These are phyloP conservation scores for Neoboletus subvelutipes DNA, from an alignment of 768 basidiomycete species.

Conservation along the genomic window DNA sequence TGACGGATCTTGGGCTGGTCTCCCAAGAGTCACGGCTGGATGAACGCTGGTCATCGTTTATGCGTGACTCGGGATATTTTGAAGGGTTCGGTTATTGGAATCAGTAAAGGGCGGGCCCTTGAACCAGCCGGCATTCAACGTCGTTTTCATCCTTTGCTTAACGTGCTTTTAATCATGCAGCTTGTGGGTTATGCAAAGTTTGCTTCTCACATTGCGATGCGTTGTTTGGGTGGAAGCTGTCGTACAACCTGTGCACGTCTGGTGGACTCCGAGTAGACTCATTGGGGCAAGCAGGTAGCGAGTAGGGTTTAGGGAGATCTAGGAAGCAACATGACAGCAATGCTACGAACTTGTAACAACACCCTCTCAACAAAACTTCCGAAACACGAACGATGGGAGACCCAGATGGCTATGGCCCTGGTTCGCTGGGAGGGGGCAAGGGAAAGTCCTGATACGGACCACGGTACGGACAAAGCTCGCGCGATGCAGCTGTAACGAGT, in stretches of 20 bases:
- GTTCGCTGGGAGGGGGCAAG: slow-evolving; percentile 3
- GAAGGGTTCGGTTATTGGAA: slow-evolving; percentile 34
- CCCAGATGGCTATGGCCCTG: not conserved
- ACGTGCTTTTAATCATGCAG: not conserved
- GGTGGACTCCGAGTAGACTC: not conserved
- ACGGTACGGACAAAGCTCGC: slow-evolving; percentile 5
- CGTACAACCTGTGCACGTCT: not conserved
- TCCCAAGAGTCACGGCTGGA: slow-evolving; percentile 45
- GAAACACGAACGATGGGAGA: not conserved
- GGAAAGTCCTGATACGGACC: slow-evolving; percentile 11
- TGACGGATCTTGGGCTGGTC: too few relatives aligned
- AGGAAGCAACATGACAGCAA: not conserved
- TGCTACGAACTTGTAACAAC: not conserved
- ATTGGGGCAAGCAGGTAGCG: not conserved
- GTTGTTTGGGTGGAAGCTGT: not conserved
- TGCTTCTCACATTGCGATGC: not conserved
- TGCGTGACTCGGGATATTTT: slow-evolving; percentile 54
- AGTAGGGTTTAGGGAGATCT: not conserved
- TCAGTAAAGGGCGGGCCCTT: slow-evolving; percentile 10
- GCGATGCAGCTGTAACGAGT: not conserved
- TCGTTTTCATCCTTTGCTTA: not conserved
- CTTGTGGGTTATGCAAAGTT: not conserved
- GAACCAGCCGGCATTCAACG: not conserved
- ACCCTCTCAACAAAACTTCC: not conserved
- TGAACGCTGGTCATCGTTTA: slow-evolving; percentile 60